phyloP scores from a whole-genome alignment of 2,329 filamentous ascomycete genomes.

The Leptodontidium sp. region DNA sequence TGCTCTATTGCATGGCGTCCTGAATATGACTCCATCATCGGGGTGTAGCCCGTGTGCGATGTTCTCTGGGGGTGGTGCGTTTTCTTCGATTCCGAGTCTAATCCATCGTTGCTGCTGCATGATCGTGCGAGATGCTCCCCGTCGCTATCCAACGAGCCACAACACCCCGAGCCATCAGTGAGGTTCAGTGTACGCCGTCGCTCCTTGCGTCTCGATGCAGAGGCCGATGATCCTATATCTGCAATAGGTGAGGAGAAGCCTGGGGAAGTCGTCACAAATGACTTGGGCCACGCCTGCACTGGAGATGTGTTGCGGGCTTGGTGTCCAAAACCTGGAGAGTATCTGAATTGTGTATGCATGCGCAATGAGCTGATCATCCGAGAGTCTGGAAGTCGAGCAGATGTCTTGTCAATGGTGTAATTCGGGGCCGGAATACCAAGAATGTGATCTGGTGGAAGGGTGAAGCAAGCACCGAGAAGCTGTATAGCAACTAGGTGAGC shows the following conservation, averaged over 20 bases:
- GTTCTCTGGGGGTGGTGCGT: background rate
- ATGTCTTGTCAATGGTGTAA: constrained; percentile 23
- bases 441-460: constrained; percentile 41
- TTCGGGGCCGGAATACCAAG: constrained; percentile 27
- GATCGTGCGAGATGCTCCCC: constrained; percentile 3
- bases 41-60: background rate
- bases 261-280: constrained; percentile 34
- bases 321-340: constrained; percentile 46
- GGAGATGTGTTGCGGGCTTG: constrained; percentile 45
- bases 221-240: constrained; percentile 23
- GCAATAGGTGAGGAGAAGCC: constrained; percentile 27
- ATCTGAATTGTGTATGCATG: constrained; percentile 46
- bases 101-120: background rate
- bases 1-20: too few species aligned
- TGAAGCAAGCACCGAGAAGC: constrained; percentile 46
- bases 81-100: constrained; percentile 8
- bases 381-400: constrained; percentile 33
- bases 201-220: constrained; percentile 22
- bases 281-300: constrained; percentile 36
- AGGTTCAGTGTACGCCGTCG: constrained; percentile 25
- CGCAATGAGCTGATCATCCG: constrained; percentile 46
- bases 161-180: constrained; percentile 30
- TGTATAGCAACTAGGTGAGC: constrained; percentile 45
- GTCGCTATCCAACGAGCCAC: constrained; percentile 10
- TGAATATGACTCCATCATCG: background rate